A percentile compares a stretch with the other conserved stretches of the same genome.
Evolutionary conservation across 2,329 filamentous ascomycete genomes (phyloP).

Genomic region (Anthostomella pinea): DNA sequence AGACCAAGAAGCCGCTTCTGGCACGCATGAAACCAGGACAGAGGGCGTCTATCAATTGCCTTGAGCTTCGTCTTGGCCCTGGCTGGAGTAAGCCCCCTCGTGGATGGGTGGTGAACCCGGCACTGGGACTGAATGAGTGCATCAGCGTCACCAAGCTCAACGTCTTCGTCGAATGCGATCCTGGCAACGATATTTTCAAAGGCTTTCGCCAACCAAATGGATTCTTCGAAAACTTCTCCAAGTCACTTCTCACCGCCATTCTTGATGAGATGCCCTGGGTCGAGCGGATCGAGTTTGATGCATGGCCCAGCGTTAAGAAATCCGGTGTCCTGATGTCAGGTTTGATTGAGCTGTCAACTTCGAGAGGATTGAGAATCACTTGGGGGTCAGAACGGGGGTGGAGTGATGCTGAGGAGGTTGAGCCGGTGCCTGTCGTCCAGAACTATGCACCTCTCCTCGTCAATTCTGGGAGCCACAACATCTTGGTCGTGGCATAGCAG

Average conservation of each 20-base stretch:
- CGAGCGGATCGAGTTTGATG: constrained; percentile 65
- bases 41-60: constrained; percentile 56
- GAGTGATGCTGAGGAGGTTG: constrained; percentile 51
- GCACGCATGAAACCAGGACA: constrained; percentile 61
- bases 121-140: constrained; percentile 63
- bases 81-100: constrained; percentile 69
- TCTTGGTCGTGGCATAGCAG: constrained; percentile 25
- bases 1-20: constrained; percentile 69
- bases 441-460: constrained; percentile 20
- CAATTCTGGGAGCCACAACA: constrained; percentile 15
- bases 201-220: constrained; percentile 64
- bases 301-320: constrained; percentile 62
- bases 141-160: constrained; percentile 55
- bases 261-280: constrained; percentile 56
- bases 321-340: constrained; percentile 61
- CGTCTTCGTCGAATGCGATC: constrained; percentile 71
- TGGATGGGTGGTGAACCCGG: constrained; percentile 66
- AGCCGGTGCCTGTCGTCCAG: constrained; percentile 27
- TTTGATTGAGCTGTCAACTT: constrained; percentile 51
- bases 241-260: constrained; percentile 54
- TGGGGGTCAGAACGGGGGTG: constrained; percentile 70
- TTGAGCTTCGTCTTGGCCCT: constrained; percentile 70
- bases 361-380: constrained; percentile 50
- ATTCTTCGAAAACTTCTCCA: constrained; percentile 68
- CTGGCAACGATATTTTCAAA: constrained; percentile 63